Evolutionary conservation across 2,329 filamentous ascomycete genomes (phyloP), one percentile per base, ranked within the genome.

Genomic region (Chlorencoelia australis): DNA sequence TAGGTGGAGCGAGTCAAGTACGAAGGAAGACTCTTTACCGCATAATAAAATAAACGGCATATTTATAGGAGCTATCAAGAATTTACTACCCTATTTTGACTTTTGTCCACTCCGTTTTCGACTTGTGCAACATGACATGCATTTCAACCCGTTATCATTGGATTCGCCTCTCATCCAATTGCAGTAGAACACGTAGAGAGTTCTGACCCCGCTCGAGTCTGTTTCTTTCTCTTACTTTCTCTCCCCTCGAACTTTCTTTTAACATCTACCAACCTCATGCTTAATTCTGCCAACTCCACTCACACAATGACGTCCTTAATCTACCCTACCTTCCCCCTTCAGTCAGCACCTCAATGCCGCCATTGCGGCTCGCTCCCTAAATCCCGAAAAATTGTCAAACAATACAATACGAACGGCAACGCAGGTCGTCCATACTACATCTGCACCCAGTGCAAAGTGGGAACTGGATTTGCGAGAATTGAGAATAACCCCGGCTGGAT

Each of bases 391-490:
- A 24, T 24, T 24, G 21, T 24, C 21, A 24, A 24, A 7, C 28
- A 30, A 13, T 10, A 15, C 28, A 30, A 30, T 17, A 30, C n/a
- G n/a, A 30, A 30, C 28, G 15, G 15, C 28, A 30, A 30, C 28
- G 28, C 28, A 15, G 28, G 16, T 30, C 28, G 28, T 5, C 28
- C 28, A 5, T 30, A 30, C 10, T 30, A 30, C 28, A 30, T 17
- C 15, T 30, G 28, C 17, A 13, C 17, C 28, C 13, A 14, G n/a
- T 14, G 16, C 28, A 14, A n/a, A n/a, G n/a, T n/a, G n/a, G n/a
- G n/a, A n/a, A n/a, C n/a, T n/a, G n/a, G n/a, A n/a, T n/a, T n/a
- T n/a, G n/a, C n/a, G n/a, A n/a, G n/a, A n/a, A n/a, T n/a, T n/a
- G n/a, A n/a, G n/a, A n/a, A n/a, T n/a, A n/a, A 13, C 4, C 28